Percentiles rank a stretch among this genome's conserved stretches.
These are phyloP conservation scores for Monotropa hypopitys DNA, from an alignment of 179 eudicot genomes.

Conservation along the genomic window DNA sequence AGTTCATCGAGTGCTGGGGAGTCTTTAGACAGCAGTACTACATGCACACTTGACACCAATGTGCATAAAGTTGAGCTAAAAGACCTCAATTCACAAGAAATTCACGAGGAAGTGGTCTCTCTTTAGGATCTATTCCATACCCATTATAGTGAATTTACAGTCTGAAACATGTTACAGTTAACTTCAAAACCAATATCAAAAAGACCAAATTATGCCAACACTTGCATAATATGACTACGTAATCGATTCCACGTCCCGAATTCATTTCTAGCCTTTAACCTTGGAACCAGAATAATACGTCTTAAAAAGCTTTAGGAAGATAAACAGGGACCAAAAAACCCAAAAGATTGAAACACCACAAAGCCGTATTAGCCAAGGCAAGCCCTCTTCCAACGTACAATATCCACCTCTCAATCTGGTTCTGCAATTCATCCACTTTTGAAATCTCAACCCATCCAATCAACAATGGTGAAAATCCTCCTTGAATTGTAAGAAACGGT, in stretches of 20 bases:
- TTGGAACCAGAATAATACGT: conserved; percentile 27
- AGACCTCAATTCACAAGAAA: no score
- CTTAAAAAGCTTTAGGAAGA: conserved; percentile 64
- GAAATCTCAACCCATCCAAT: conserved; percentile 49
- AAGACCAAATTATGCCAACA: neutral
- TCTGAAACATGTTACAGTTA: neutral
- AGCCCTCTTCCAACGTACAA: conserved; percentile 41
- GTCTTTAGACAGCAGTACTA: no score
- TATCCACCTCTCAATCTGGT: conserved; percentile 23
- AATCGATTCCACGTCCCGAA: neutral
- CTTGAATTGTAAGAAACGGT: conserved; percentile 37
- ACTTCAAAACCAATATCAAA: neutral
- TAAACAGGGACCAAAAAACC: conserved; percentile 78
- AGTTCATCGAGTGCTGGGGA: no score
- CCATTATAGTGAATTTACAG: neutral
- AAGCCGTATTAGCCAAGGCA: conserved; percentile 40
- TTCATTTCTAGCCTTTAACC: neutral
- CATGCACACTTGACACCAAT: no score
- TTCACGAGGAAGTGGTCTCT: no score
- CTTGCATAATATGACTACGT: neutral
- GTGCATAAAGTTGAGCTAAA: no score
- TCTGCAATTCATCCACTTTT: conserved; percentile 14
- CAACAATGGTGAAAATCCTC: conserved; percentile 27
- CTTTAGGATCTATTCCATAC: no score
- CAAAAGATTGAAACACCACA: conserved; percentile 70